phyloP scores from a whole-genome alignment of 139 green algal species.

The Pseudopediastrum boryanum region DNA sequence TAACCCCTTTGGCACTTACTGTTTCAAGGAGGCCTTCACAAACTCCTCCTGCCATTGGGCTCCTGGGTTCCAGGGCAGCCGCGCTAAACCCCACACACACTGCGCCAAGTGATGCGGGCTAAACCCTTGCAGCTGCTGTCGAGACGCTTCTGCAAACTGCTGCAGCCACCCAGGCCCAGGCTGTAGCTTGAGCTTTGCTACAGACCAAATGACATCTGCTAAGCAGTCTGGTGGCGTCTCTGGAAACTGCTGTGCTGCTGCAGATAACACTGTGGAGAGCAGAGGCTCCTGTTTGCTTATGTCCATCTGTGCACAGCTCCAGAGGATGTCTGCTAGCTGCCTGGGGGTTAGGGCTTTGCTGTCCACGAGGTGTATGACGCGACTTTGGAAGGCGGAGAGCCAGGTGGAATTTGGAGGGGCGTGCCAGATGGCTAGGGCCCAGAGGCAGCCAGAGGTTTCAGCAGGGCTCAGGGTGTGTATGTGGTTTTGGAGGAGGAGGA shows the following conservation, averaged over 20 bases:
- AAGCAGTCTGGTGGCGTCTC: not conserved
- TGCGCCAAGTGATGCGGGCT: constrained; percentile 28
- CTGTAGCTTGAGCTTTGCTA: constrained; percentile 3
- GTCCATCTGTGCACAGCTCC: constrained; percentile 21
- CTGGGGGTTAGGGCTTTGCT: not conserved
- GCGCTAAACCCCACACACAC: constrained; percentile 22
- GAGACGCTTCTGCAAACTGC: not conserved
- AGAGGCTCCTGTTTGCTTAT: no score
- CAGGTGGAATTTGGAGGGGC: not conserved
- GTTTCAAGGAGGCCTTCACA: no score
- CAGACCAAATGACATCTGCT: constrained; percentile 24
- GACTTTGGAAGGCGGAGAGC: not conserved
- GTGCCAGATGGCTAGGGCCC: constrained; percentile 15
- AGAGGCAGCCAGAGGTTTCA: constrained; percentile 22
- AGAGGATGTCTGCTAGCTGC: constrained; percentile 11
- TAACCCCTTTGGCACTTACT: no score
- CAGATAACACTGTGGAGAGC: no score
- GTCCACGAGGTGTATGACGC: not conserved
- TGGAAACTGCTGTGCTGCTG: no score
- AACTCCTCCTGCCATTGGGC: no score
- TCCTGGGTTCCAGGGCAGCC: constrained; percentile 4
- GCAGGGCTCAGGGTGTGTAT: not conserved
- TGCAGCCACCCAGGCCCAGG: constrained; percentile 10
- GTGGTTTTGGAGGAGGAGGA: constrained; percentile 19
- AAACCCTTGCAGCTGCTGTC: not conserved